Percentiles rank a stretch among this genome's conserved stretches.
Conservation (phyloP, 2,329 filamentous ascomycete genomes). For the Sphaerostilbella broomeana region DNA sequence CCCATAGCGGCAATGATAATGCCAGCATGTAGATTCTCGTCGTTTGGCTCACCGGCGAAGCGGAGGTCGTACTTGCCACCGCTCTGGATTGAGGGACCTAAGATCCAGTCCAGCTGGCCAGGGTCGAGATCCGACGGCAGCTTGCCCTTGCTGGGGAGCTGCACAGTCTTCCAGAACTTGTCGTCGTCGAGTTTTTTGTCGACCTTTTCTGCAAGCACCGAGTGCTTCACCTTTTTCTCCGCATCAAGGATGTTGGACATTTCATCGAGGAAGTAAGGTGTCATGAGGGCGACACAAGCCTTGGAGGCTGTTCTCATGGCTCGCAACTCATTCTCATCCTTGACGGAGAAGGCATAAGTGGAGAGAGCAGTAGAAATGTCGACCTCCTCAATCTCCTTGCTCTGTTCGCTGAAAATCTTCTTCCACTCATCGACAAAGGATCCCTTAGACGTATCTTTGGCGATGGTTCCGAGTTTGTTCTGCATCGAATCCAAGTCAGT, state of each 20-base stretch:
- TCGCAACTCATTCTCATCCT: constrained; percentile 90
- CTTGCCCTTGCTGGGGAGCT: constrained; percentile 64
- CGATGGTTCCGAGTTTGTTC: constrained; percentile 84
- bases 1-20: constrained; percentile 92
- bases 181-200: constrained; percentile 85
- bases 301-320: constrained; percentile 91
- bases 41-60: constrained; percentile 70
- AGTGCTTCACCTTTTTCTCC: constrained; percentile 95
- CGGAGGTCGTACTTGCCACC: constrained; percentile 92
- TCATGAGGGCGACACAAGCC: constrained; percentile 90
- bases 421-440: constrained; percentile 98
- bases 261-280: constrained; percentile 94
- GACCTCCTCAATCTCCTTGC: constrained; percentile 81
- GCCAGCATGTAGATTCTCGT: constrained; percentile 77
- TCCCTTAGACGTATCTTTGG: constrained; percentile 75
- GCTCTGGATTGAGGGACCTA: constrained; percentile 86
- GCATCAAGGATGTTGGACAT: constrained; percentile 95
- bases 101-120: constrained; percentile 85
- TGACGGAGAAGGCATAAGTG: constrained; percentile 76
- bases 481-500: constrained; percentile 28
- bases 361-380: constrained; percentile 82
- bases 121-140: constrained; percentile 82
- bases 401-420: constrained; percentile 66
- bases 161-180: constrained; percentile 83
- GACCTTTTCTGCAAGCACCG: constrained; percentile 76